Percentiles rank a stretch among this genome's conserved stretches.
Conservation (phyloP, 2,329 filamentous ascomycete species). For the Phialocephala subalpina region DNA sequence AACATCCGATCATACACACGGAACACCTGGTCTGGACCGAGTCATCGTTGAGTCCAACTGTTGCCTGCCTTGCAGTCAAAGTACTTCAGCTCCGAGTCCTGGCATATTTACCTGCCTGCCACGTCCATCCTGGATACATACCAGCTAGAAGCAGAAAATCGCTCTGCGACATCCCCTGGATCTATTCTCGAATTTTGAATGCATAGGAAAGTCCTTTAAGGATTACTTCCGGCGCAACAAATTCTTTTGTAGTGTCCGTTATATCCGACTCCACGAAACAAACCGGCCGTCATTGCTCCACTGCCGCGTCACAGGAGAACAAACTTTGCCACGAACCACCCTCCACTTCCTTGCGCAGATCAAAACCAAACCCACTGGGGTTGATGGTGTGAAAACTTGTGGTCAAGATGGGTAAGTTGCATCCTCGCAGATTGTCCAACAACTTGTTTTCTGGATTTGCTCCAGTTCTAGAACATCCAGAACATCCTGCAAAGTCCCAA, state of each 20-base stretch:
- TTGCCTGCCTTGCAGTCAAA: background rate
- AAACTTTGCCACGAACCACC: background rate
- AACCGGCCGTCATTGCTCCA: constrained; percentile 5
- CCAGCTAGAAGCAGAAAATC: background rate
- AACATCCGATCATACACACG: background rate
- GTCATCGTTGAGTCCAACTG: background rate
- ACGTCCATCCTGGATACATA: background rate
- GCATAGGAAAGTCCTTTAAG: background rate
- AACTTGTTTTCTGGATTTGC: background rate
- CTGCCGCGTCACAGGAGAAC: constrained; percentile 1
- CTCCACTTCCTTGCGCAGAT: background rate
- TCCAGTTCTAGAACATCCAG: background rate
- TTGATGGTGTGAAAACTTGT: constrained; percentile 1
- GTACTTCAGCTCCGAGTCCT: background rate
- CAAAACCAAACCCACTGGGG: background rate
- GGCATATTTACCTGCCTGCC: background rate
- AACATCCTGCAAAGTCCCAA: background rate
- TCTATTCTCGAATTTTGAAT: background rate
- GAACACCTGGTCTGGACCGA: background rate
- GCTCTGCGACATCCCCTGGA: background rate
- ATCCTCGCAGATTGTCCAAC: background rate
- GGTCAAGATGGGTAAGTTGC: constrained; percentile 8
- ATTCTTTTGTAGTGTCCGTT: background rate
- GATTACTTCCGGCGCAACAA: background rate
- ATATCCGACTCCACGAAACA: background rate